phyloP scores from a whole-genome alignment of 2,329 filamentous ascomycete genomes.

The Clonostachys solani region DNA sequence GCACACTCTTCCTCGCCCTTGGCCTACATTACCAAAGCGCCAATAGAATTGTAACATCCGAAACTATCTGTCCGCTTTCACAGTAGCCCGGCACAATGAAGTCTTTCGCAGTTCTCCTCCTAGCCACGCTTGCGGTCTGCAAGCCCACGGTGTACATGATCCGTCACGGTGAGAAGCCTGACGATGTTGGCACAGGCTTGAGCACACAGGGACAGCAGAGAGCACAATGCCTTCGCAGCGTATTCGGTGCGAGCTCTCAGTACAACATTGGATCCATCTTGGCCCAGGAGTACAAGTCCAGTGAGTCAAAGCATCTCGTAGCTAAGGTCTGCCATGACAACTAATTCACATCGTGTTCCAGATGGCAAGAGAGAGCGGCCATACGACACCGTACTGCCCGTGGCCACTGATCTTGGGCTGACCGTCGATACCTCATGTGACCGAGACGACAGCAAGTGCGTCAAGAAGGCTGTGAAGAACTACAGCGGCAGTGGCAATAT shows the following conservation, averaged over 20 bases:
- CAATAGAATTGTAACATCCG: no score
- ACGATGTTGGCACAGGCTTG: conserved; percentile 38
- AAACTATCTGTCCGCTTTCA: no score
- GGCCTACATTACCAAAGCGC: no score
- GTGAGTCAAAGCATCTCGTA: conserved; percentile 16
- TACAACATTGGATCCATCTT: conserved; percentile 58
- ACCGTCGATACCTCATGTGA: conserved; percentile 51
- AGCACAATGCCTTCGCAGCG: conserved; percentile 50
- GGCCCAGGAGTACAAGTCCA: conserved; percentile 45
- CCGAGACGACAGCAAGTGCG: conserved; percentile 50
- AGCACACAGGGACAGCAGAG: conserved; percentile 45
- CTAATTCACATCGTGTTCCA: conserved; percentile 8
- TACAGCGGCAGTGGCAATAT: conserved; percentile 51
- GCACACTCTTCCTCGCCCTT: no score
- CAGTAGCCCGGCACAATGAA: neutral
- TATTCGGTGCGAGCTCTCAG: conserved; percentile 45
- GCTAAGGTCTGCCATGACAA: neutral
- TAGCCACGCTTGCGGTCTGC: conserved; percentile 11
- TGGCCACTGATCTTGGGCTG: conserved; percentile 51
- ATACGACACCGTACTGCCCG: conserved; percentile 50
- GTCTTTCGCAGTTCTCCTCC: neutral
- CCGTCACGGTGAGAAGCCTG: conserved; percentile 61
- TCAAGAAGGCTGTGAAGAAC: conserved; percentile 39
- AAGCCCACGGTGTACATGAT: conserved; percentile 56
- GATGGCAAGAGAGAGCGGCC: conserved; percentile 49